Conservation (phyloP, 2,329 filamentous ascomycete genomes). For the Elsinoe fawcettii region DNA sequence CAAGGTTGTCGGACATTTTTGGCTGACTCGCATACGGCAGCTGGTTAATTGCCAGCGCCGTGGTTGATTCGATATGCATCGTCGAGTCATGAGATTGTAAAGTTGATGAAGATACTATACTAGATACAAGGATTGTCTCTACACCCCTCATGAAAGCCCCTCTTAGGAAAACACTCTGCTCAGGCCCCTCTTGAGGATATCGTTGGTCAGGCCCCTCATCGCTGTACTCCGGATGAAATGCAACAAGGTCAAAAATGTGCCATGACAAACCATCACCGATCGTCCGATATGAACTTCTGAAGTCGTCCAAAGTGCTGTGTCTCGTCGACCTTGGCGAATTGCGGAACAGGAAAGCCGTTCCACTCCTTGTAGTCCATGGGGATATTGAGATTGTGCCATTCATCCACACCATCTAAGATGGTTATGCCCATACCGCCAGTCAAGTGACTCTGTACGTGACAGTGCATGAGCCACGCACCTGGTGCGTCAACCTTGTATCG, state of each 20-base stretch:
- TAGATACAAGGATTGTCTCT: background rate
- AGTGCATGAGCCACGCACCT: slow-evolving; percentile 44
- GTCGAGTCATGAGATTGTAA: background rate
- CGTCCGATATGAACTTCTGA: slow-evolving; percentile 11
- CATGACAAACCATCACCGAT: slow-evolving; percentile 12
- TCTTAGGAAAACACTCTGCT: background rate
- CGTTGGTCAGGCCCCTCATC: background rate
- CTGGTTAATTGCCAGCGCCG: slow-evolving; percentile 7
- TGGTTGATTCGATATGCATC: background rate
- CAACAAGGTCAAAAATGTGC: background rate
- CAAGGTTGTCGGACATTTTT: slow-evolving; percentile 9
- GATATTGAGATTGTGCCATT: slow-evolving; percentile 31
- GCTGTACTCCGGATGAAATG: background rate
- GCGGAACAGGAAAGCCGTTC: slow-evolving; percentile 7
- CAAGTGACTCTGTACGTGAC: slow-evolving; percentile 39
- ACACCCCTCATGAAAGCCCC: background rate
- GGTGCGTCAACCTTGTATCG: slow-evolving; percentile 29
- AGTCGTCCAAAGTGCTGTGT: slow-evolving; percentile 5
- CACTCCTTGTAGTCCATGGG: slow-evolving; percentile 10
- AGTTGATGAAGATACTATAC: background rate
- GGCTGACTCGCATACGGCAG: slow-evolving; percentile 6
- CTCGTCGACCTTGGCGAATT: slow-evolving; percentile 11
- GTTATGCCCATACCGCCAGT: slow-evolving; percentile 42
- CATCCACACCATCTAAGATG: slow-evolving; percentile 43
- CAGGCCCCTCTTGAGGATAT: background rate